These are phyloP conservation scores for Beauveria pseudobassiana DNA, from an alignment of 2,329 filamentous ascomycete species.

Conservation along the genomic window DNA sequence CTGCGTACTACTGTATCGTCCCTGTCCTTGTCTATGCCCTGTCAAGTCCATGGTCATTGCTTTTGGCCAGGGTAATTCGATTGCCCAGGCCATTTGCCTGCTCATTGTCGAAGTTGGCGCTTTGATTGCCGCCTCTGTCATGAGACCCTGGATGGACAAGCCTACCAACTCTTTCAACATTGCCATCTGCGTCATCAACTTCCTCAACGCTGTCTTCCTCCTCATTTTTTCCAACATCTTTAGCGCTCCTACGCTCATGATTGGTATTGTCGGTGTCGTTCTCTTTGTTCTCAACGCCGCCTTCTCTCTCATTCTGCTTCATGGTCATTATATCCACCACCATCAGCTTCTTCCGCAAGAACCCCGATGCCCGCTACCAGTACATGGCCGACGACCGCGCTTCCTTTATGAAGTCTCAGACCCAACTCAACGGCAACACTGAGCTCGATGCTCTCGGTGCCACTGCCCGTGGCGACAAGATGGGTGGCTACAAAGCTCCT, in stretches of 20 bases:
- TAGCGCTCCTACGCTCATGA: constrained; percentile 73
- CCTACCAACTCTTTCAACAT: constrained; percentile 97
- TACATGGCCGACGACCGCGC: constrained; percentile 94
- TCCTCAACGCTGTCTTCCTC: constrained; percentile 82
- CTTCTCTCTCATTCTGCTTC: constrained; percentile 77
- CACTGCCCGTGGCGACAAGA: constrained; percentile 80
- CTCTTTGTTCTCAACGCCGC: constrained; percentile 84
- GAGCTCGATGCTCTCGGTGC: constrained; percentile 86
- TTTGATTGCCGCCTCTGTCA: constrained; percentile 68
- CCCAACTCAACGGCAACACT: constrained; percentile 66
- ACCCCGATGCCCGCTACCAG: constrained; percentile 91
- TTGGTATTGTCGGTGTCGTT: constrained; percentile 80
- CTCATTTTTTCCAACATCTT: constrained; percentile 86
- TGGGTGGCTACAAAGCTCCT: constrained; percentile 35
- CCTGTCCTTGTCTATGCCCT: constrained; percentile 71
- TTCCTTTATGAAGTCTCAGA: constrained; percentile 95
- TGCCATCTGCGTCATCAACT: constrained; percentile 81
- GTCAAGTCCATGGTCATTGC: constrained; percentile 86
- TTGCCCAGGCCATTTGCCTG: constrained; percentile 75
- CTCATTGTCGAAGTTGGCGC: constrained; percentile 74
- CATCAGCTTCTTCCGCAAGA: constrained; percentile 78
- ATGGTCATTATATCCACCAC: constrained; percentile 58
- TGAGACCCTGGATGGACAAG: constrained; percentile 99
- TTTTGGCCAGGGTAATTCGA: constrained; percentile 62
- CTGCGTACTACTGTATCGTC: constrained; percentile 91